Conservation (phyloP, 495 filamentous ascomycete genomes). For the Hypoxylon crocopeplum region DNA sequence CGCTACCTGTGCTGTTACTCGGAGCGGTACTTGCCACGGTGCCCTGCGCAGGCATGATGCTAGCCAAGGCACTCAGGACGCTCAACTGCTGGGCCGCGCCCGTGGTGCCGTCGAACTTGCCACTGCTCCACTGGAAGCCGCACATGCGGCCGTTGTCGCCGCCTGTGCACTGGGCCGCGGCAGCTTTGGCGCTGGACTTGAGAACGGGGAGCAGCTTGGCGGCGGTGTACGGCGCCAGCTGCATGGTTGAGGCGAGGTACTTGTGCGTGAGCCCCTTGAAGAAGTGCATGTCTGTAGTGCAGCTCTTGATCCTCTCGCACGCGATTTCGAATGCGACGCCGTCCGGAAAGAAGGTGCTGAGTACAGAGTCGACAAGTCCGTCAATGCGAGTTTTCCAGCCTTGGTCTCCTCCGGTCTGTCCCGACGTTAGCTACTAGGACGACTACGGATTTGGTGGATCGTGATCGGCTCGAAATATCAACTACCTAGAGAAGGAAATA, state of each 20-base stretch:
- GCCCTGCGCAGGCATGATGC: conserved; percentile 40
- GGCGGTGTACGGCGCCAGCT: conserved; percentile 70
- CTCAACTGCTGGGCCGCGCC: conserved; percentile 62
- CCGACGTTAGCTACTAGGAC: conserved; percentile 3
- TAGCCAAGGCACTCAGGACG: conserved; percentile 63
- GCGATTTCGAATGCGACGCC: conserved; percentile 61
- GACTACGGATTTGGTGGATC: no score
- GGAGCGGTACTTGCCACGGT: conserved; percentile 55
- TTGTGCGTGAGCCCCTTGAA: conserved; percentile 82
- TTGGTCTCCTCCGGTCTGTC: conserved; percentile 34
- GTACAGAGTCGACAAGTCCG: conserved; percentile 61
- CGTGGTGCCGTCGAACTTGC: conserved; percentile 49
- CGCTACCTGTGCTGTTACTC: conserved; percentile 44
- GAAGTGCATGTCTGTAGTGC: conserved; percentile 72
- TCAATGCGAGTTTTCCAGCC: conserved; percentile 65
- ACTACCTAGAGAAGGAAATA: no score
- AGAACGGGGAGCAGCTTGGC: conserved; percentile 67
- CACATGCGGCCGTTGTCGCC: conserved; percentile 63
- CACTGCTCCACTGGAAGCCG: conserved; percentile 65
- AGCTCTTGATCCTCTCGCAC: conserved; percentile 64
- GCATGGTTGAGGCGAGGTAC: conserved; percentile 70
- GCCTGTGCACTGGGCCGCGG: conserved; percentile 70
- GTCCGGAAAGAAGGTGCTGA: conserved; percentile 62
- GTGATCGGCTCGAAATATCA: no score
- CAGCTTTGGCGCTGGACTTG: conserved; percentile 67